Evolutionary conservation across 306 rosid species (phyloP).

Genomic region (Sesbania bispinosa): DNA sequence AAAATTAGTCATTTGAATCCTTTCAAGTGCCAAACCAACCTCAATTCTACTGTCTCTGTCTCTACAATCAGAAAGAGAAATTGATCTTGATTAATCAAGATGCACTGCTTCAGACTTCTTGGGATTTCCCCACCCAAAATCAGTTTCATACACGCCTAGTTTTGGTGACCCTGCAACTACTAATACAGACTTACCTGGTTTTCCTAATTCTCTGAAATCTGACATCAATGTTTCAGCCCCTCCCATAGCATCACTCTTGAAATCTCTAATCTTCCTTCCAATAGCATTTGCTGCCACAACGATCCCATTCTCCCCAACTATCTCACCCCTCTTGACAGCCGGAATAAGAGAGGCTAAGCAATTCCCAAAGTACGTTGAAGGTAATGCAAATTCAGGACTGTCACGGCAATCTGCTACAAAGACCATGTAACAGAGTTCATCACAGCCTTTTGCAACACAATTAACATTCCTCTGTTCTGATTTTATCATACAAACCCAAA

Average conservation of each 20-base stretch:
- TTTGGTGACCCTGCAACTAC: slow-evolving; percentile 41
- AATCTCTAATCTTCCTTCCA: slow-evolving; percentile 21
- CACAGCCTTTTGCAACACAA: not conserved
- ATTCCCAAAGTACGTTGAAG: slow-evolving; percentile 44
- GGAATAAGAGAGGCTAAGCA: slow-evolving; percentile 11
- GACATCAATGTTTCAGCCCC: slow-evolving; percentile 30
- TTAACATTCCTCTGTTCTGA: not conserved
- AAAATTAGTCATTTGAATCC: slow-evolving; percentile 21
- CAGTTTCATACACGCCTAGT: slow-evolving; percentile 30
- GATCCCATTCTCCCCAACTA: slow-evolving; percentile 35
- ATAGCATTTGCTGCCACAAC: slow-evolving; percentile 26
- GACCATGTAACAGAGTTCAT: slow-evolving; percentile 11
- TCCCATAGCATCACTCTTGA: slow-evolving; percentile 20
- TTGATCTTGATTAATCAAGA: slow-evolving; percentile 6
- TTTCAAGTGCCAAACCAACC: slow-evolving; percentile 33
- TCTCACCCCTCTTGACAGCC: slow-evolving; percentile 14
- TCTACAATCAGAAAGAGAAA: slow-evolving; percentile 34
- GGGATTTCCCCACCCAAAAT: slow-evolving; percentile 63
- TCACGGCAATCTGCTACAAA: slow-evolving; percentile 48
- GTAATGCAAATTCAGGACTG: slow-evolving; percentile 18
- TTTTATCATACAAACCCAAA: slow-evolving; percentile 32
- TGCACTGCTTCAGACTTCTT: slow-evolving; percentile 36
- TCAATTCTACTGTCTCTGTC: slow-evolving; percentile 31
- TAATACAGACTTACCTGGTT: not conserved
- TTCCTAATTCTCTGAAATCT: not conserved